Conservation (phyloP, 495 filamentous ascomycete species). For the Lasiosphaeria ovina region DNA sequence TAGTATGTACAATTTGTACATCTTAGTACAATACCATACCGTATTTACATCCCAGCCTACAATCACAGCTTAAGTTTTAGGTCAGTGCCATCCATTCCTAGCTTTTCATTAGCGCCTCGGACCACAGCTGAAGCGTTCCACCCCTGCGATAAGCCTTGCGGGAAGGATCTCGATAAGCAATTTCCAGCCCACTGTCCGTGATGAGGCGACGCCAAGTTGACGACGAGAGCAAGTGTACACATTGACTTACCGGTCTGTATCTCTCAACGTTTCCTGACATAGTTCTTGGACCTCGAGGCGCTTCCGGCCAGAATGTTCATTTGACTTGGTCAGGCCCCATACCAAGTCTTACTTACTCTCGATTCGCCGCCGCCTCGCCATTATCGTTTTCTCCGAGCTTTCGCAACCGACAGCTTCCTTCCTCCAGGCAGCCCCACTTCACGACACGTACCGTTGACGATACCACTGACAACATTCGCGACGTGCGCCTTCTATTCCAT, state of each 20-base stretch:
- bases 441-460: not conserved
- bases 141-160: constrained; percentile 30
- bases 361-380: not conserved
- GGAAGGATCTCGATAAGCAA: constrained; percentile 31
- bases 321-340: too few species aligned
- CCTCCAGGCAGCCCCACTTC: not conserved
- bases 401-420: not conserved
- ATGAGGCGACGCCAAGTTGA: constrained; percentile 11
- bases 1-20: too few species aligned
- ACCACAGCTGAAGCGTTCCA: constrained; percentile 20
- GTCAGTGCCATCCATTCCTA: too few species aligned
- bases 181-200: constrained; percentile 26
- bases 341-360: not conserved
- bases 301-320: too few species aligned
- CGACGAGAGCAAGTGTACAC: not conserved
- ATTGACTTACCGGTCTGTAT: not conserved
- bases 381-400: not conserved
- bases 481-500: too few species aligned
- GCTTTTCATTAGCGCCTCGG: constrained; percentile 16
- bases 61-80: too few species aligned
- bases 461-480: too few species aligned
- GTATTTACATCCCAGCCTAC: too few species aligned
- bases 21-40: too few species aligned
- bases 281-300: too few species aligned
- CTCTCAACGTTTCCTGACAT: not conserved